phyloP scores from a whole-genome alignment of 2,329 filamentous ascomycete species.

The Colletotrichum gigasporum region DNA sequence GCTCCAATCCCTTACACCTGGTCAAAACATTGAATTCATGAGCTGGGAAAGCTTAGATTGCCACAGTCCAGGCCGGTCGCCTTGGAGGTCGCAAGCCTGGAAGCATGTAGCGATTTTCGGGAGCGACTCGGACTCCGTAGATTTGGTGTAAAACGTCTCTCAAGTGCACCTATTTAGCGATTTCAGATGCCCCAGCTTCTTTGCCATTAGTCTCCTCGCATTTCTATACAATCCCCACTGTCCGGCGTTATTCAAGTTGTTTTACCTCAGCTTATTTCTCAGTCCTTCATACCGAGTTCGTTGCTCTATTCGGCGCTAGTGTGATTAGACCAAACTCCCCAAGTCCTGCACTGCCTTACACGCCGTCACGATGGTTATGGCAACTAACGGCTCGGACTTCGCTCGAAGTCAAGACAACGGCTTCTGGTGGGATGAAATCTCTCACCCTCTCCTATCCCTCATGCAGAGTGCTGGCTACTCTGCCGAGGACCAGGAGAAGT shows the following conservation, averaged over 20 bases:
- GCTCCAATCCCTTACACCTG: no score
- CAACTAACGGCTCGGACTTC: neutral
- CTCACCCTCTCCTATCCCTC: constrained; percentile 15
- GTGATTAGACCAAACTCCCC: neutral
- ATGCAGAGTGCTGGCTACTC: constrained; percentile 29
- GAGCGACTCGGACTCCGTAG: neutral
- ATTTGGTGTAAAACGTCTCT: no score
- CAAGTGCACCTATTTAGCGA: no score
- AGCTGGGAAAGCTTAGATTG: neutral
- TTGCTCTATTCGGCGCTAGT: neutral
- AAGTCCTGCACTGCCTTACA: neutral
- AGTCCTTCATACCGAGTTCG: neutral
- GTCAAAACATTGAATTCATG: no score
- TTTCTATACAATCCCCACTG: neutral
- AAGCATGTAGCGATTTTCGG: neutral
- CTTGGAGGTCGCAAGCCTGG: neutral
- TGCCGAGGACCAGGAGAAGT: constrained; percentile 5
- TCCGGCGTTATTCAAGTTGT: neutral
- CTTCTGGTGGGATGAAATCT: constrained; percentile 16
- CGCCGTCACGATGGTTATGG: neutral
- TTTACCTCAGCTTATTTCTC: neutral
- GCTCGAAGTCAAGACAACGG: neutral
- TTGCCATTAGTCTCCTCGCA: no score
- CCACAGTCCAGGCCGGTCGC: neutral
- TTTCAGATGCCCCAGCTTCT: no score